These are phyloP conservation scores for Agrocybe praecox DNA, from an alignment of 768 basidiomycete genomes.

Conservation along the genomic window DNA sequence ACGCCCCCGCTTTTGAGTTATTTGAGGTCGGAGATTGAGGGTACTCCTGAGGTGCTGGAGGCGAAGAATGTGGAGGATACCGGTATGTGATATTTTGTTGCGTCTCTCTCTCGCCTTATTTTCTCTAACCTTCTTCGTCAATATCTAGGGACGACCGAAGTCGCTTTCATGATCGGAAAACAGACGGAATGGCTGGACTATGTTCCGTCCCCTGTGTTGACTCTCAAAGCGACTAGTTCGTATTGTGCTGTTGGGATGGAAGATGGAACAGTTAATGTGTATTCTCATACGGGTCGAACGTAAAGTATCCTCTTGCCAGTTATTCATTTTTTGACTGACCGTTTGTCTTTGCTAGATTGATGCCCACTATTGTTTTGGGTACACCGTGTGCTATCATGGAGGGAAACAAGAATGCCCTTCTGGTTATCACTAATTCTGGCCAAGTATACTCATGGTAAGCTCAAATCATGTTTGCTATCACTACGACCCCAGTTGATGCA, in stretches of 20 bases:
- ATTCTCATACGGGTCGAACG: constrained; percentile 85
- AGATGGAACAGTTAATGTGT: constrained; percentile 82
- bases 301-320: constrained; percentile 24
- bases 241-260: constrained; percentile 81
- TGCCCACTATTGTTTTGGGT: constrained; percentile 77
- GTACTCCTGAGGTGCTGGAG: constrained; percentile 71
- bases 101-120: constrained; percentile 1
- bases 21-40: constrained; percentile 62
- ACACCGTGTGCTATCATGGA: constrained; percentile 71
- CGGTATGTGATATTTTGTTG: constrained; percentile 42
- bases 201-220: constrained; percentile 71
- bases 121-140: too few species aligned
- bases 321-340: neutral
- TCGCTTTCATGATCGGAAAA: constrained; percentile 64
- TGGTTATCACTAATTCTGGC: constrained; percentile 75
- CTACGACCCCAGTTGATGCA: neutral
- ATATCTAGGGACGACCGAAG: constrained; percentile 74
- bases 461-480: neutral
- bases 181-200: constrained; percentile 91
- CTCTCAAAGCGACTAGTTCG: constrained; percentile 58
- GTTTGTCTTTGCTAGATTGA: constrained; percentile 50
- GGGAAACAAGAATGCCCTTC: constrained; percentile 60
- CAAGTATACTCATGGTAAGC: constrained; percentile 76
- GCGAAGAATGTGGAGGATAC: constrained; percentile 73
- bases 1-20: constrained; percentile 64